These are phyloP conservation scores for Tylopilus sp. DNA, from an alignment of 1,284 basidiomycete species.

Conservation along the genomic window DNA sequence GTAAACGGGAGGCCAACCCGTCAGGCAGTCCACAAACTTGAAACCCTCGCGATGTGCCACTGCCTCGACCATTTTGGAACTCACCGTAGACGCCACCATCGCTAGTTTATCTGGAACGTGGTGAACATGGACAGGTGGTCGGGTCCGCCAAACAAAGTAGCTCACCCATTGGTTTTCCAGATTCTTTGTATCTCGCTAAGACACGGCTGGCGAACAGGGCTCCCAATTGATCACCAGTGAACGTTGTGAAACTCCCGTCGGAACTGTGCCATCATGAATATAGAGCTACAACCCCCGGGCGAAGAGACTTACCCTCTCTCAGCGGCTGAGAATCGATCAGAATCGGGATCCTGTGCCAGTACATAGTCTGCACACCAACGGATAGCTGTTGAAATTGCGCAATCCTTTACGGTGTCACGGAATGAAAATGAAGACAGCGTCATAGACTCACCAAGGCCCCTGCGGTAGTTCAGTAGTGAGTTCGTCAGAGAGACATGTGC, in stretches of 20 bases:
- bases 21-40: constrained; percentile 77
- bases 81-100: constrained; percentile 84
- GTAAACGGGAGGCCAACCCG: constrained; percentile 45
- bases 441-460: constrained; percentile 51
- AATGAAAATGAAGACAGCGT: neutral
- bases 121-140: neutral
- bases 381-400: constrained; percentile 62
- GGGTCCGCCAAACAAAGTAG: neutral
- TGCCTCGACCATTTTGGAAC: constrained; percentile 79
- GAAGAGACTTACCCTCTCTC: constrained; percentile 51
- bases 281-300: neutral
- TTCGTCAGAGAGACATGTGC: neutral
- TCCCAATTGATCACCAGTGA: constrained; percentile 83
- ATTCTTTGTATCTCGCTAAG: constrained; percentile 55
- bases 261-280: constrained; percentile 34
- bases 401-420: constrained; percentile 45
- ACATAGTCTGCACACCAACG: constrained; percentile 53
- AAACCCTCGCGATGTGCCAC: constrained; percentile 77
- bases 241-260: constrained; percentile 61
- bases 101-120: constrained; percentile 54
- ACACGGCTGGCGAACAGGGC: constrained; percentile 65
- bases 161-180: constrained; percentile 53
- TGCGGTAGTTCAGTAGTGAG: constrained; percentile 25
- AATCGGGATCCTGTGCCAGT: constrained; percentile 83
- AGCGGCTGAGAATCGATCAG: constrained; percentile 80